A percentile compares a stretch with the other conserved stretches of the same genome.
These are phyloP conservation scores for Macrolepiota albuminosa DNA, from an alignment of 768 basidiomycete species.

Conservation along the genomic window DNA sequence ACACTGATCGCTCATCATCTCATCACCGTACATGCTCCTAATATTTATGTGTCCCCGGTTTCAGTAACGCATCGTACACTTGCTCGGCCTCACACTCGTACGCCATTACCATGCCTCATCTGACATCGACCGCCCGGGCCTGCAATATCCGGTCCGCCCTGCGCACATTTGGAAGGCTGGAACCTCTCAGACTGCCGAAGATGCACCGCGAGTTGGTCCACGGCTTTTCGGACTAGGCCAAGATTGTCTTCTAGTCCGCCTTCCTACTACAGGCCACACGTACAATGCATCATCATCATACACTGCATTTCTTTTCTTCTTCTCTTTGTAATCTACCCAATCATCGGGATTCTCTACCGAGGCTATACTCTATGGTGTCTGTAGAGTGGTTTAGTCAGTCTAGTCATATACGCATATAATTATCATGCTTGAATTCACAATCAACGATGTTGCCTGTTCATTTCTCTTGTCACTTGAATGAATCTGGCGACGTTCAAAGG, in stretches of 20 bases:
- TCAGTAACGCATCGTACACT: background rate
- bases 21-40: slow-evolving; percentile 6
- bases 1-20: slow-evolving; percentile 10
- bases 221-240: background rate
- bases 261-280: slow-evolving; percentile 3
- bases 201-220: slow-evolving; percentile 6
- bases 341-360: background rate
- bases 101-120: background rate
- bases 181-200: slow-evolving; percentile 2
- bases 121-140: background rate
- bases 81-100: background rate
- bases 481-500: background rate
- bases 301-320: background rate
- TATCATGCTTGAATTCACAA: background rate
- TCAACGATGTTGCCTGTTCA: background rate
- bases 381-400: slow-evolving; percentile 10
- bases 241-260: background rate
- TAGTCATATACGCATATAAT: slow-evolving; percentile 11
- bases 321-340: background rate
- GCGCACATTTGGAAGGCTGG: slow-evolving; percentile 1
- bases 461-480: background rate
- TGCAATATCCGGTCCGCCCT: background rate
- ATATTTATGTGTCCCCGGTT: slow-evolving; percentile 10
- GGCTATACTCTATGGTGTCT: background rate
- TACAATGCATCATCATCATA: background rate